phyloP scores from a whole-genome alignment of 352 stramenopile species.

The Globisporangium sylvaticum region DNA sequence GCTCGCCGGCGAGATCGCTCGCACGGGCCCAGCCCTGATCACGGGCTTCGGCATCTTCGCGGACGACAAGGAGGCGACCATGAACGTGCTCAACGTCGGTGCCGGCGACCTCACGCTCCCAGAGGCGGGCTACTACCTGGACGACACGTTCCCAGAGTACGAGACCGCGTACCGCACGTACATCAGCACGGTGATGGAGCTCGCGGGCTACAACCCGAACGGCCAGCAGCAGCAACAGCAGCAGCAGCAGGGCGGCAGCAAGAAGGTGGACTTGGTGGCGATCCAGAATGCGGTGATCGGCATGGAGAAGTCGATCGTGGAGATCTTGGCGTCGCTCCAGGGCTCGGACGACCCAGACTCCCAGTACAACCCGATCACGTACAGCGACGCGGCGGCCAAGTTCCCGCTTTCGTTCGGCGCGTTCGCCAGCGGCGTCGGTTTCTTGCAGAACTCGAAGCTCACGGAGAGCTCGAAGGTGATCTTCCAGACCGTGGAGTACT shows the following conservation, averaged over 20 bases:
- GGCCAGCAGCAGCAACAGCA: slow-evolving; percentile 50
- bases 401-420: too few relatives aligned
- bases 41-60: slow-evolving; percentile 46
- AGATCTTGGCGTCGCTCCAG: too few relatives aligned
- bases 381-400: too few relatives aligned
- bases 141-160: too few relatives aligned
- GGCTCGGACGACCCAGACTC: too few relatives aligned
- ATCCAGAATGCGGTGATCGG: neutral
- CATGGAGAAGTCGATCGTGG: slow-evolving; percentile 16
- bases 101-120: slow-evolving; percentile 76
- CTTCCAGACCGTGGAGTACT: slow-evolving; percentile 46
- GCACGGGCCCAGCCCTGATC: slow-evolving; percentile 54
- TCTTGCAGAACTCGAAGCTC: slow-evolving; percentile 36
- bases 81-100: slow-evolving; percentile 73
- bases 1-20: slow-evolving; percentile 37
- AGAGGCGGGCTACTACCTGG: slow-evolving; percentile 65
- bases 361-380: too few relatives aligned
- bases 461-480: slow-evolving; percentile 37
- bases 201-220: too few relatives aligned
- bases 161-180: too few relatives aligned
- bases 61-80: slow-evolving; percentile 67
- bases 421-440: slow-evolving; percentile 32
- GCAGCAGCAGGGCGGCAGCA: slow-evolving; percentile 1
- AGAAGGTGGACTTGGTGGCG: too few relatives aligned
- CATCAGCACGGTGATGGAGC: too few relatives aligned